Evolutionary conservation across 108 stramenopile genomes (phyloP).

Genomic region (Chaetoceros tenuissimus): DNA sequence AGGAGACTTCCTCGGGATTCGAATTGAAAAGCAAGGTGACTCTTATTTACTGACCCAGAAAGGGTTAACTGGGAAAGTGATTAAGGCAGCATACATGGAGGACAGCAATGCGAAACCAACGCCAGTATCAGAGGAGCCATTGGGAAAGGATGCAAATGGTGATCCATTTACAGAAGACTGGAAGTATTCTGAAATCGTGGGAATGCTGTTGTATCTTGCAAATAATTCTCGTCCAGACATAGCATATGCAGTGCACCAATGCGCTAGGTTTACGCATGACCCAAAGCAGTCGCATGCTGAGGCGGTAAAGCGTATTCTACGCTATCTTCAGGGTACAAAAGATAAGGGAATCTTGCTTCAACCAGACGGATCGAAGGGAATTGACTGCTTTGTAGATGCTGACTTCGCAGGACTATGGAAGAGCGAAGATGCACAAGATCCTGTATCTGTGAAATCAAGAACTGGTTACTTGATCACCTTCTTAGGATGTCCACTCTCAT

Average conservation of each 20-base stretch:
- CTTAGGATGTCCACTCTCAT: constrained; percentile 25
- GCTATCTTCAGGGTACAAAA: constrained; percentile 11
- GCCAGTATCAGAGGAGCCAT: constrained; percentile 12
- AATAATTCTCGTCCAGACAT: constrained; percentile 30
- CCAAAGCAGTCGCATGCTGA: constrained; percentile 11
- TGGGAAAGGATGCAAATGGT: constrained; percentile 27
- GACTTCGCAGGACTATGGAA: constrained; percentile 26
- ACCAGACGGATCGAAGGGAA: background rate
- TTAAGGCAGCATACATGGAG: constrained; percentile 17
- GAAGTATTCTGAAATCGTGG: constrained; percentile 27
- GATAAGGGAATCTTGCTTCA: background rate
- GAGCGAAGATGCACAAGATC: constrained; percentile 14
- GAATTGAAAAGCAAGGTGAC: background rate
- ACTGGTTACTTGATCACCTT: constrained; percentile 18
- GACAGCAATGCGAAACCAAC: constrained; percentile 10
- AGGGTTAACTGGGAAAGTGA: constrained; percentile 35
- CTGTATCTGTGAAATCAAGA: constrained; percentile 8
- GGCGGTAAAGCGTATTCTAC: constrained; percentile 20
- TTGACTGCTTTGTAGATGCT: constrained; percentile 25
- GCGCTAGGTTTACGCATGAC: constrained; percentile 12
- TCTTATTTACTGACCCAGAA: constrained; percentile 21
- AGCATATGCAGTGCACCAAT: constrained; percentile 25
- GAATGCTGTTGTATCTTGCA: constrained; percentile 39
- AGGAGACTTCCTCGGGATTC: constrained; percentile 4
- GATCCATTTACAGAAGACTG: constrained; percentile 15